A percentile compares a stretch with the other conserved stretches of the same genome.
Evolutionary conservation across 495 filamentous ascomycete genomes (phyloP).

Genomic region (Gamarada debralockiae): DNA sequence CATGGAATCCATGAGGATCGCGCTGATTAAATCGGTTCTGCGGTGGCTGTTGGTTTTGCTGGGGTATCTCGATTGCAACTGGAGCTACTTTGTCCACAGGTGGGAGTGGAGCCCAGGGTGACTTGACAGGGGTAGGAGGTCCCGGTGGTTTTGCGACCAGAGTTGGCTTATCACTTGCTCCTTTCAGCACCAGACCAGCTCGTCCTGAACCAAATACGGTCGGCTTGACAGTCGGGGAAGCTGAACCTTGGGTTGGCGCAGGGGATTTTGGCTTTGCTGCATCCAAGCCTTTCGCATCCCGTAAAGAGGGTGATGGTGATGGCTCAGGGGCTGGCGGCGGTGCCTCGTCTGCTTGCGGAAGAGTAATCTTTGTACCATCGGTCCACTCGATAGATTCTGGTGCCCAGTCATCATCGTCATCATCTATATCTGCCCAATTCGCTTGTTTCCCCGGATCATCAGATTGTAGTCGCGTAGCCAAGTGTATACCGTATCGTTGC

Average conservation of each 20-base stretch:
- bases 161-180: conserved; percentile 68
- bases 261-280: conserved; percentile 32
- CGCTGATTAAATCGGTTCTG: conserved; percentile 27
- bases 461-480: conserved; percentile 84
- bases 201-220: conserved; percentile 38
- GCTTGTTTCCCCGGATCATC: conserved; percentile 80
- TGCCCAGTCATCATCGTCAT: conserved; percentile 97
- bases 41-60: conserved; percentile 11
- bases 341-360: conserved; percentile 58
- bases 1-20: conserved; percentile 35
- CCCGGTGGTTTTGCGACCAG: conserved; percentile 75
- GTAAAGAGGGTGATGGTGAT: conserved; percentile 31
- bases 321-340: conserved; percentile 33
- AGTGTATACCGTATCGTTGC: conserved; percentile 91
- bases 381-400: conserved; percentile 96
- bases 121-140: conserved; percentile 71
- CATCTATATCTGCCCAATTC: conserved; percentile 98
- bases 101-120: conserved; percentile 85
- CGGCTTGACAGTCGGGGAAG: conserved; percentile 32
- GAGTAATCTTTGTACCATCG: conserved; percentile 89
- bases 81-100: conserved; percentile 80
- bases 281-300: conserved; percentile 30
- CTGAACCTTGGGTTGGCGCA: conserved; percentile 35
- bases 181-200: conserved; percentile 56
- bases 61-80: conserved; percentile 43